phyloP scores from a whole-genome alignment of 345 rosid genomes.

The Trapa bicornis region DNA sequence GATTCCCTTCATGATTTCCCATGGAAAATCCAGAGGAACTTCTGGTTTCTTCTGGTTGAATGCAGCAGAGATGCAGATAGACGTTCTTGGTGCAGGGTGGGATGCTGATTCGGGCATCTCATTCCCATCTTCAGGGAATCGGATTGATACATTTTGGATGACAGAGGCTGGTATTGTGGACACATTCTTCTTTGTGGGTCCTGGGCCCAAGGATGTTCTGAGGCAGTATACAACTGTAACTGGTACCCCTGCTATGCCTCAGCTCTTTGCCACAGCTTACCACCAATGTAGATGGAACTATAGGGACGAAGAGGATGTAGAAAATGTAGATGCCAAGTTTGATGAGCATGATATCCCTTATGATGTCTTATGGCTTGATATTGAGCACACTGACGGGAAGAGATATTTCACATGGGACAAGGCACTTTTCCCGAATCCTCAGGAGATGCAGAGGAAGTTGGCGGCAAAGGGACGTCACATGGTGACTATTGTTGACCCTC shows the following conservation, averaged over 20 bases:
- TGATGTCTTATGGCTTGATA: conserved; percentile 96
- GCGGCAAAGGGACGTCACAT: conserved; percentile 84
- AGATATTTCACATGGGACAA: conserved; percentile 92
- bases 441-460: conserved; percentile 81
- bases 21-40: conserved; percentile 57
- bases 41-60: conserved; percentile 94
- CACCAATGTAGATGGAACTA: conserved; percentile 99
- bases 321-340: conserved; percentile 79
- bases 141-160: conserved; percentile 91
- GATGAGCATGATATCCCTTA: conserved; percentile 96
- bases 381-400: conserved; percentile 93
- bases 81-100: conserved; percentile 85
- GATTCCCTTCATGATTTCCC: conserved; percentile 85
- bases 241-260: conserved; percentile 87
- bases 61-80: conserved; percentile 99
- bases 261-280: conserved; percentile 73
- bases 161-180: conserved; percentile 97
- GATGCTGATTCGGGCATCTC: conserved; percentile 61
- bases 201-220: conserved; percentile 81
- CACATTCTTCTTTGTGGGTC: conserved; percentile 80
- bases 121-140: conserved; percentile 43
- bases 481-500: conserved; percentile 99
- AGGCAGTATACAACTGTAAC: conserved; percentile 73
- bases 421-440: conserved; percentile 70
- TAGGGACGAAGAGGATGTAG: conserved; percentile 97